Evolutionary conservation across 2,329 filamentous ascomycete genomes (phyloP).

Genomic region (Curvularia lunata): DNA sequence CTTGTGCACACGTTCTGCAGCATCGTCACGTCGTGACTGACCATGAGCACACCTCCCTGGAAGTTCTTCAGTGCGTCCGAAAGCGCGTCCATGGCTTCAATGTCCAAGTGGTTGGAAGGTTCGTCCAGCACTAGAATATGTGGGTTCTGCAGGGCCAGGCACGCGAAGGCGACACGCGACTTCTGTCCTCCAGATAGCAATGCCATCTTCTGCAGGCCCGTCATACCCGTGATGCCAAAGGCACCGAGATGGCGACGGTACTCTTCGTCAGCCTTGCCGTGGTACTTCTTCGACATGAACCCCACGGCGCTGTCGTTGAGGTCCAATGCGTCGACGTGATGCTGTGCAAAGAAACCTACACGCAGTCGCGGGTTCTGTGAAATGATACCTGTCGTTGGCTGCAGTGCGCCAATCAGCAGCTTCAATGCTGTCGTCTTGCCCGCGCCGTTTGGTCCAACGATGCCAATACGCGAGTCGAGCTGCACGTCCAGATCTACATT

Average conservation of each 20-base stretch:
- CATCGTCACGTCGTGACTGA: constrained; percentile 99
- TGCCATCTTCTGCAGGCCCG: constrained; percentile 94
- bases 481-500: constrained; percentile 96
- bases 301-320: constrained; percentile 86
- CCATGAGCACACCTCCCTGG: constrained; percentile 95
- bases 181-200: constrained; percentile 96
- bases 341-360: constrained; percentile 96
- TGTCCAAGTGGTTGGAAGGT: constrained; percentile 97
- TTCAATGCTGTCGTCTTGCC: constrained; percentile 99
- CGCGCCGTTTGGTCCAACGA: constrained; percentile 98
- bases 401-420: constrained; percentile 87
- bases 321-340: constrained; percentile 96
- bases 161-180: constrained; percentile 97
- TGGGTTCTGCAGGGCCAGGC: constrained; percentile 87
- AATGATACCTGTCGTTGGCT: constrained; percentile 79
- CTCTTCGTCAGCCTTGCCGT: constrained; percentile 91
- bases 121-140: constrained; percentile 98
- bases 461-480: constrained; percentile 96
- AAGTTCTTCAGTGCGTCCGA: constrained; percentile 83
- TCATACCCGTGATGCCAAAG: constrained; percentile 86
- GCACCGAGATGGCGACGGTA: constrained; percentile 95
- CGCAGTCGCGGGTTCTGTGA: constrained; percentile 86
- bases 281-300: constrained; percentile 94
- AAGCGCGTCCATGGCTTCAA: constrained; percentile 97
- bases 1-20: constrained; percentile 93